phyloP scores from a whole-genome alignment of 768 basidiomycete genomes.

The Amanita phalloides region DNA sequence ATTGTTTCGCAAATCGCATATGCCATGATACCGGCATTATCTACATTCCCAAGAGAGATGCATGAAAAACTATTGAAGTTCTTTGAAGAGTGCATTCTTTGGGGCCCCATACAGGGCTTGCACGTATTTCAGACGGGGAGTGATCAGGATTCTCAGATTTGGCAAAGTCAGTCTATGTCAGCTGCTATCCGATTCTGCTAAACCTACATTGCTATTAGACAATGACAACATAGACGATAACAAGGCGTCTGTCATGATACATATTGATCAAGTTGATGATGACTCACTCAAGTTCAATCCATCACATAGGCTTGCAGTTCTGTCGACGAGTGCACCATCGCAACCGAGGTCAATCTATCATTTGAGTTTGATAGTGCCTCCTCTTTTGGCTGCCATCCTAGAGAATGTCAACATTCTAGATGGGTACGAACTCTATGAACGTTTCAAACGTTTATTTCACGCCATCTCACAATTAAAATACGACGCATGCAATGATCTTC shows the following conservation, averaged over 20 bases:
- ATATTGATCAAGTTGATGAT: slow-evolving; percentile 41
- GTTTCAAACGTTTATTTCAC: background rate
- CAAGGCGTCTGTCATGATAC: slow-evolving; percentile 43
- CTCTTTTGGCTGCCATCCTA: slow-evolving; percentile 51
- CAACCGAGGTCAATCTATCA: slow-evolving; percentile 47
- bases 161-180: background rate
- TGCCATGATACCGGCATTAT: slow-evolving; percentile 66
- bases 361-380: slow-evolving; percentile 50
- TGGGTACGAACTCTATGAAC: background rate
- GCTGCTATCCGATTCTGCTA: background rate
- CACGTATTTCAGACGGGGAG: slow-evolving; percentile 20
- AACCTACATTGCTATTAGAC: background rate
- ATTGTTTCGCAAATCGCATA: slow-evolving; percentile 51
- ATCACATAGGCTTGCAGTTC: slow-evolving; percentile 11
- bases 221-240: slow-evolving; percentile 6
- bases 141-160: background rate
- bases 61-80: slow-evolving; percentile 52
- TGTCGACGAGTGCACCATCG: slow-evolving; percentile 45
- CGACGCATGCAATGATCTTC: slow-evolving; percentile 60
- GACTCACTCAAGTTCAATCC: slow-evolving; percentile 20
- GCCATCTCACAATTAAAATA: slow-evolving; percentile 27
- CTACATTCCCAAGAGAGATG: slow-evolving; percentile 56
- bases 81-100: slow-evolving; percentile 53
- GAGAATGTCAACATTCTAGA: slow-evolving; percentile 37
- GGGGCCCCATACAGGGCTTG: slow-evolving; percentile 40